These are phyloP conservation scores for Ceratocystis diversiconidia DNA, from an alignment of 2,329 filamentous ascomycete genomes.

Conservation along the genomic window DNA sequence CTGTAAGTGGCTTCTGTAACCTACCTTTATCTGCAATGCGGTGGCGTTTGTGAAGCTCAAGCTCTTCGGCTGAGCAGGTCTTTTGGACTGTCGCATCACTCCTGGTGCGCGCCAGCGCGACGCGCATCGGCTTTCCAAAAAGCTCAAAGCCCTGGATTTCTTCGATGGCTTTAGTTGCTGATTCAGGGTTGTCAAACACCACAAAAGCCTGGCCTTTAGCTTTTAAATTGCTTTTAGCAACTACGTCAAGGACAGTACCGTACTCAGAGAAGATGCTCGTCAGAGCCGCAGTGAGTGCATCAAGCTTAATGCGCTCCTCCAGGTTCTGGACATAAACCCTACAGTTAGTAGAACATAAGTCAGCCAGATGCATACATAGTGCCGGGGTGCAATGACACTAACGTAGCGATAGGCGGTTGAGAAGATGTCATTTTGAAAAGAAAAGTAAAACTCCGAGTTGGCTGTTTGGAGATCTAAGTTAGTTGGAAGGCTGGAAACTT, in stretches of 20 bases:
- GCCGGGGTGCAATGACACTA: conserved; percentile 62
- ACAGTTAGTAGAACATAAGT: conserved; percentile 22
- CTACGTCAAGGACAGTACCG: conserved; percentile 68
- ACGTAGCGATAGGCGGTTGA: conserved; percentile 45
- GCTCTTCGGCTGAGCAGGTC: conserved; percentile 60
- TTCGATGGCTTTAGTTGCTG: conserved; percentile 69
- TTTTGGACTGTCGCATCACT: conserved; percentile 77
- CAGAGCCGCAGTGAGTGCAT: conserved; percentile 59
- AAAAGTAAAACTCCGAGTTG: neutral
- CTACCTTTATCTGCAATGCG: conserved; percentile 80
- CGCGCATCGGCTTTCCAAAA: conserved; percentile 77
- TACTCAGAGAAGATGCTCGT: conserved; percentile 74
- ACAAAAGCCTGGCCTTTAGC: conserved; percentile 93
- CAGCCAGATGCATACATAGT: conserved; percentile 32
- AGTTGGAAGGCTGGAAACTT: neutral
- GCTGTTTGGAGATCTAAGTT: conserved; percentile 4
- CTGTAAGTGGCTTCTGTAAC: conserved; percentile 18
- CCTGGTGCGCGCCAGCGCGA: conserved; percentile 66
- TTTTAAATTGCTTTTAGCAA: conserved; percentile 79
- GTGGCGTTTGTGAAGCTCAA: conserved; percentile 74
- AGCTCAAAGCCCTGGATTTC: conserved; percentile 86
- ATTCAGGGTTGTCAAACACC: conserved; percentile 70
- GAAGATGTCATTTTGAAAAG: conserved; percentile 28
- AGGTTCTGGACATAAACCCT: conserved; percentile 69
- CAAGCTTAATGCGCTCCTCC: conserved; percentile 79